phyloP scores from a whole-genome alignment of 192 early-diverging fungal genomes.

The Coemansia sp. region DNA sequence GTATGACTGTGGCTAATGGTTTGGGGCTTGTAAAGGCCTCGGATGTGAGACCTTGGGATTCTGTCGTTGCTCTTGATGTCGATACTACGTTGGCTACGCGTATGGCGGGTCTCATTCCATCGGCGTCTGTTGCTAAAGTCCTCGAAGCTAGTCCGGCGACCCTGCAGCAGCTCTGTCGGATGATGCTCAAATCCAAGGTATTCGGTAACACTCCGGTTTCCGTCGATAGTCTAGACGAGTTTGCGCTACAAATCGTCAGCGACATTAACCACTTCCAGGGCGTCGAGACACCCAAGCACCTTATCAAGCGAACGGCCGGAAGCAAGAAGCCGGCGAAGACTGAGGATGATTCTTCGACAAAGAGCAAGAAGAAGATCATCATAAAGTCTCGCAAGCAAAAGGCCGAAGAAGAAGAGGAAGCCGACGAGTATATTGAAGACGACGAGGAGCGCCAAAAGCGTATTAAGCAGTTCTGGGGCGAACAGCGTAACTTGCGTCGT shows the following conservation, averaged over 20 bases:
- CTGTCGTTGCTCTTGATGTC: constrained; percentile 5
- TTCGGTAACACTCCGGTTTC: constrained; percentile 1
- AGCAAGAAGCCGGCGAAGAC: neutral
- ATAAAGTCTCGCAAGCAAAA: constrained; percentile 29
- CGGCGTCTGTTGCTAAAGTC: constrained; percentile 19
- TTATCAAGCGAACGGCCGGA: constrained; percentile 23
- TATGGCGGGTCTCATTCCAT: constrained; percentile 10
- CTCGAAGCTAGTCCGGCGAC: constrained; percentile 27
- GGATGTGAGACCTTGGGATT: constrained; percentile 1
- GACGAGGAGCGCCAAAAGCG: constrained; percentile 52
- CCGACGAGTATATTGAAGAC: constrained; percentile 34
- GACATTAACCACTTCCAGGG: constrained; percentile 51
- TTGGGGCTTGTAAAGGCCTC: neutral
- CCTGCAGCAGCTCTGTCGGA: constrained; percentile 25
- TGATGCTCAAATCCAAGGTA: constrained; percentile 20
- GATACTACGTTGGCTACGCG: neutral
- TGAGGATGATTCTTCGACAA: neutral
- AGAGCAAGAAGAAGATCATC: constrained; percentile 28
- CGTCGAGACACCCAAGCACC: constrained; percentile 46
- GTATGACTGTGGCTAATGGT: constrained; percentile 18
- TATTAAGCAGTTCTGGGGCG: constrained; percentile 54
- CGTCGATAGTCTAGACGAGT: constrained; percentile 25
- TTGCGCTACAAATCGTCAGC: constrained; percentile 36
- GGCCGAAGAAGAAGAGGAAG: constrained; percentile 19
- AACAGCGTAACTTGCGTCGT: constrained; percentile 56